Evolutionary conservation across 352 stramenopile species (phyloP).

Genomic region (Phytophthora macrochlamydospora): DNA sequence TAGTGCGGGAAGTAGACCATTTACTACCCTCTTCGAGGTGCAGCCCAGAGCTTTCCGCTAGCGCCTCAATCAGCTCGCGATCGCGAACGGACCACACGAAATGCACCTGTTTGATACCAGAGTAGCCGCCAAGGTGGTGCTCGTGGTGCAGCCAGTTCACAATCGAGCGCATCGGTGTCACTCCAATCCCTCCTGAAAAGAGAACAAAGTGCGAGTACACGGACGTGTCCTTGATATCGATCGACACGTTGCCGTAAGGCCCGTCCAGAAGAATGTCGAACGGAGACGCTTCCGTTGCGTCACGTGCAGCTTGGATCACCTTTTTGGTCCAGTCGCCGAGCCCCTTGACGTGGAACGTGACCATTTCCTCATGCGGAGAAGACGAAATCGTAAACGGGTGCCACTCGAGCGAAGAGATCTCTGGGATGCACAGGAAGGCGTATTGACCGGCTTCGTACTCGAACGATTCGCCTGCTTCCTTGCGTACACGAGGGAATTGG

Average conservation of each 20-base stretch:
- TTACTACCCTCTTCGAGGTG: too few species aligned
- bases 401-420: slow-evolving; percentile 63
- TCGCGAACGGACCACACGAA: too few species aligned
- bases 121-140: too few species aligned
- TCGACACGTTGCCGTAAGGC: slow-evolving; percentile 29
- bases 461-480: slow-evolving; percentile 30
- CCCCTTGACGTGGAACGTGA: slow-evolving; percentile 40
- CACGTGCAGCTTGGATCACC: slow-evolving; percentile 13
- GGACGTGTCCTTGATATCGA: neutral
- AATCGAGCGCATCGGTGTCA: too few species aligned
- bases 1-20: too few species aligned
- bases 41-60: too few species aligned
- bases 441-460: slow-evolving; percentile 41
- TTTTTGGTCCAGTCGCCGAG: slow-evolving; percentile 57
- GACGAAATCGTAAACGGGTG: slow-evolving; percentile 85
- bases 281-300: neutral
- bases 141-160: too few species aligned
- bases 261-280: slow-evolving; percentile 1
- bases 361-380: slow-evolving; percentile 51
- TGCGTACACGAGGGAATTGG: slow-evolving; percentile 32
- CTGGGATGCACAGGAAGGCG: slow-evolving; percentile 72
- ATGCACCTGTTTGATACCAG: too few species aligned
- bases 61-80: too few species aligned
- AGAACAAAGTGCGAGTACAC: too few species aligned
- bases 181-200: too few species aligned